These are phyloP conservation scores for Jacaranda mimosifolia DNA, from an alignment of 257 asterid genomes.

Conservation along the genomic window DNA sequence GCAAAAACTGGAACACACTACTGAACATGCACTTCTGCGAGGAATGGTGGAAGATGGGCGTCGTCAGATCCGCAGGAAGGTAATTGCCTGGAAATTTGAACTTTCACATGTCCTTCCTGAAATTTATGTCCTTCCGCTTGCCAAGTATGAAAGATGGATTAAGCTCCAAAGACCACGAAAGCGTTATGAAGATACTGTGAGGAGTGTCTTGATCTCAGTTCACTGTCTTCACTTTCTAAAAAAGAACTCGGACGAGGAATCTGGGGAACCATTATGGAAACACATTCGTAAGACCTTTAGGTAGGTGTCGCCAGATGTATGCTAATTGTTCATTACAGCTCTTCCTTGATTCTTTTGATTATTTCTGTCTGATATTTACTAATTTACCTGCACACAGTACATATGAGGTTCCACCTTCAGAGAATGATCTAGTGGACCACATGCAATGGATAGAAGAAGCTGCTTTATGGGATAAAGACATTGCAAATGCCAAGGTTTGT, in stretches of 20 bases:
- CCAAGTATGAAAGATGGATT: slow-evolving; percentile 55
- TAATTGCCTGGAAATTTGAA: slow-evolving; percentile 69
- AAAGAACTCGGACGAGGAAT: slow-evolving; percentile 42
- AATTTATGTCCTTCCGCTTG: slow-evolving; percentile 54
- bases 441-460: slow-evolving; percentile 57
- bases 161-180: slow-evolving; percentile 64
- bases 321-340: background rate
- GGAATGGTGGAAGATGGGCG: slow-evolving; percentile 57
- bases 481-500: slow-evolving; percentile 63
- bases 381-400: slow-evolving; percentile 49
- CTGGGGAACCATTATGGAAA: slow-evolving; percentile 59
- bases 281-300: slow-evolving; percentile 52
- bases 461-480: slow-evolving; percentile 59
- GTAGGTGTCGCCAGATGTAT: slow-evolving; percentile 32
- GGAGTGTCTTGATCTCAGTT: slow-evolving; percentile 54
- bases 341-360: slow-evolving; percentile 5
- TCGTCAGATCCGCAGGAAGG: slow-evolving; percentile 51
- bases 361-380: slow-evolving; percentile 21
- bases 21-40: slow-evolving; percentile 43
- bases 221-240: slow-evolving; percentile 65
- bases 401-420: slow-evolving; percentile 65
- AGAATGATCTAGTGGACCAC: slow-evolving; percentile 65
- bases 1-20: slow-evolving; percentile 18
- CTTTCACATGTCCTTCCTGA: slow-evolving; percentile 60
- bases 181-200: slow-evolving; percentile 47